Conservation (phyloP, 129 eudicot genomes). For the Ambrosia artemisiifolia region DNA sequence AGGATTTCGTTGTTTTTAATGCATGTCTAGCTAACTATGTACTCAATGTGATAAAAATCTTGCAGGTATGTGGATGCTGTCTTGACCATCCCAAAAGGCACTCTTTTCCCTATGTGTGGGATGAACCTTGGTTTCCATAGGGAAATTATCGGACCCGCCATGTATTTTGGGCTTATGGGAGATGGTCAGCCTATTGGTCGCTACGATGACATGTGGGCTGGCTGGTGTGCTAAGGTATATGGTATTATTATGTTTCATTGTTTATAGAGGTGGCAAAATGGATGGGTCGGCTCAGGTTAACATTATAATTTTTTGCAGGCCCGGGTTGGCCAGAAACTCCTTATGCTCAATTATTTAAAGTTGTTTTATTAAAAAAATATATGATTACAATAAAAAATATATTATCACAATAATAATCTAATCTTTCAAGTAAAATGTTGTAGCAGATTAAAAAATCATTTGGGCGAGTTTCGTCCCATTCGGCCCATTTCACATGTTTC, state of each 20-base stretch:
- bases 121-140: conserved; percentile 75
- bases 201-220: conserved; percentile 87
- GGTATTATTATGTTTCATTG: conserved; percentile 29
- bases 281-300: background rate
- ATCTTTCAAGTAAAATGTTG: background rate
- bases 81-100: conserved; percentile 65
- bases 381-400: background rate
- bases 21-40: background rate
- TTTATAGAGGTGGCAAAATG: background rate
- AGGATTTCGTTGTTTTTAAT: background rate
- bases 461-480: background rate
- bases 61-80: conserved; percentile 77
- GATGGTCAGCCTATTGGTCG: conserved; percentile 80
- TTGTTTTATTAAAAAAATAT: background rate
- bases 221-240: conserved; percentile 77
- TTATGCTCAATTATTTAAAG: background rate
- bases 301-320: no score
- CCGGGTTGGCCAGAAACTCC: background rate
- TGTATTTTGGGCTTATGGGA: conserved; percentile 88
- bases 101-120: conserved; percentile 77
- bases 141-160: conserved; percentile 74
- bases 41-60: background rate
- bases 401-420: background rate
- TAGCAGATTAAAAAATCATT: background rate
- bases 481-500: background rate